Conservation (phyloP, 2,329 filamentous ascomycete genomes). For the Calonectria naviculata region DNA sequence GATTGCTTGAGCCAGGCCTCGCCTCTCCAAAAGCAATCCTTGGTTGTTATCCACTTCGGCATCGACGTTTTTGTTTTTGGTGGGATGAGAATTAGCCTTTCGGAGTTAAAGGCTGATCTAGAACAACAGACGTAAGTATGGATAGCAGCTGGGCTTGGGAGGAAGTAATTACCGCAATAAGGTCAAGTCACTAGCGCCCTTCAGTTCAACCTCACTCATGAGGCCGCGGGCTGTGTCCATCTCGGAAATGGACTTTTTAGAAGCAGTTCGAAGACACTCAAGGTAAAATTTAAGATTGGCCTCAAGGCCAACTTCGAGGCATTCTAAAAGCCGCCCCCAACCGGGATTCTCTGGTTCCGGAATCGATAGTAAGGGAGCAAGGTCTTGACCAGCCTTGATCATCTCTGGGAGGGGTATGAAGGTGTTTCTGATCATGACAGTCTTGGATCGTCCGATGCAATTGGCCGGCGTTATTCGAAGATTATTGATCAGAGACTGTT, state of each 20-base stretch:
- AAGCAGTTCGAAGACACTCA: neutral
- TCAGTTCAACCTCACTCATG: constrained; percentile 8
- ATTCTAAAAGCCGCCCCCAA: neutral
- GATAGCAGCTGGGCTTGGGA: neutral
- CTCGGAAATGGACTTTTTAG: neutral
- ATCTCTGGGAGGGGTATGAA: neutral
- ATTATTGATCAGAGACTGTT: neutral
- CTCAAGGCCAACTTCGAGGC: neutral
- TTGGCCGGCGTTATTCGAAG: neutral
- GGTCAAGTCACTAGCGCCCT: neutral
- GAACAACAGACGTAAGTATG: neutral
- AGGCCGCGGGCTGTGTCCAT: neutral
- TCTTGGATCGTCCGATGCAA: neutral
- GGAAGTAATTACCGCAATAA: neutral
- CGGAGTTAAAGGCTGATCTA: neutral
- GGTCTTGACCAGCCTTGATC: neutral
- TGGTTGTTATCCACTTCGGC: neutral
- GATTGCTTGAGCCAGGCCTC: constrained; percentile 13
- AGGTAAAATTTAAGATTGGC: constrained; percentile 9
- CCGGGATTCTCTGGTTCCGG: constrained; percentile 10
- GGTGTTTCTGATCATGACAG: neutral
- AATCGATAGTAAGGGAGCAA: constrained; percentile 7
- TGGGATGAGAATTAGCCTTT: neutral
- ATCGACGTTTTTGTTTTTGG: neutral
- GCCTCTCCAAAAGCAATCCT: constrained; percentile 12